A percentile compares a stretch with the other conserved stretches of the same genome.
Conservation (phyloP, 2,329 filamentous ascomycete genomes). For the Coniochaeta sp. region DNA sequence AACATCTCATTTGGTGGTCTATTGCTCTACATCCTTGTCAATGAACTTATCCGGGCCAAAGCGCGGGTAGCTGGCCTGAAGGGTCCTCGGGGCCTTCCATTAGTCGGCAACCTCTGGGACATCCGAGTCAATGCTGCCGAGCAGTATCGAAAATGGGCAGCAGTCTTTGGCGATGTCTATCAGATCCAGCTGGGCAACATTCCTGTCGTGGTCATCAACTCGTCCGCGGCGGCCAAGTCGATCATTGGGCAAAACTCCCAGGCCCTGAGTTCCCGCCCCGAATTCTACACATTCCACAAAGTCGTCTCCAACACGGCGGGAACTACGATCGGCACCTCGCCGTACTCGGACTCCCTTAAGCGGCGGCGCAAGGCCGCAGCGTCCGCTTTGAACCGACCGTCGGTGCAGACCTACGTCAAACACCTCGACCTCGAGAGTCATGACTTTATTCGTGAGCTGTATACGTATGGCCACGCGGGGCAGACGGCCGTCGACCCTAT, state of each 20-base stretch:
- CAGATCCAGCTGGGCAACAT: constrained; percentile 48
- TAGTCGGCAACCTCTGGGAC: too few species aligned
- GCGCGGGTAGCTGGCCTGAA: too few species aligned
- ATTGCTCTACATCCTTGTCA: too few species aligned
- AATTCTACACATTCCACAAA: constrained; percentile 46
- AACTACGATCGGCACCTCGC: constrained; percentile 45
- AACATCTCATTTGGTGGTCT: too few species aligned
- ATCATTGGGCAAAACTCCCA: constrained; percentile 42
- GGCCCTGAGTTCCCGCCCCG: constrained; percentile 42
- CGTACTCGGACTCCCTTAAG: constrained; percentile 45
- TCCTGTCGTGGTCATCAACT: constrained; percentile 44
- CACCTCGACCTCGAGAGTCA: constrained; percentile 49
- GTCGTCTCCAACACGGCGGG: constrained; percentile 44
- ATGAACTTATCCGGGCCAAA: too few species aligned
- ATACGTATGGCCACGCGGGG: constrained; percentile 32
- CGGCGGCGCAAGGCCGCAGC: constrained; percentile 45
- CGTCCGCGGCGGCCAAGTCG: constrained; percentile 42
- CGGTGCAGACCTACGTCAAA: constrained; percentile 38
- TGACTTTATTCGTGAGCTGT: constrained; percentile 40
- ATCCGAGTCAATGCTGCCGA: too few species aligned
- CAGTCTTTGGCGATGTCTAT: constrained; percentile 38
- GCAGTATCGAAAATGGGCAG: too few species aligned
- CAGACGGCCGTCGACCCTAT: constrained; percentile 35
- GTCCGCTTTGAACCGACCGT: constrained; percentile 35
- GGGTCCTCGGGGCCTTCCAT: too few species aligned